These are phyloP conservation scores for Metschnikowia koreensis DNA, from an alignment of 805 yeast species.

Conservation along the genomic window DNA sequence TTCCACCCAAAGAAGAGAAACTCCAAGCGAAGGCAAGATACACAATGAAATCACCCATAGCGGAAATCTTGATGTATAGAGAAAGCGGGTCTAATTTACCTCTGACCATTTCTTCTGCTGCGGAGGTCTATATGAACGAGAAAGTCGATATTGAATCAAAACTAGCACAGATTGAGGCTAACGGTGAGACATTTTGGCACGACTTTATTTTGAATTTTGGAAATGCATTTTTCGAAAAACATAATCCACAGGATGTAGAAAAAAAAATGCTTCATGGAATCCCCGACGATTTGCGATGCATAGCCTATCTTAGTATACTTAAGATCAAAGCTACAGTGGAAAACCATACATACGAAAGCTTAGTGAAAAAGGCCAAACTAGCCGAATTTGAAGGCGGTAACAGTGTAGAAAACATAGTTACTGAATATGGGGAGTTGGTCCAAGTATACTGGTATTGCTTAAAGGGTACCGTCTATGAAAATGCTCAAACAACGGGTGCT, in stretches of 20 bases:
- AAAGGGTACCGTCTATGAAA: constrained; percentile 4
- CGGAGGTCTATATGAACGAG: constrained; percentile 12
- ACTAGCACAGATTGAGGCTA: constrained; percentile 1
- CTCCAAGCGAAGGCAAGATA: constrained; percentile 7
- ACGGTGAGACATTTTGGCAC: constrained; percentile 20
- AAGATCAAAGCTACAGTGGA: constrained; percentile 31
- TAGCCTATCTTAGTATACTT: constrained; percentile 33
- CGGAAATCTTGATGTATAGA: constrained; percentile 12
- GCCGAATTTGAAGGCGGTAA: constrained; percentile 4
- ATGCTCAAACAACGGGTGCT: background rate
- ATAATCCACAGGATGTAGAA: constrained; percentile 12
- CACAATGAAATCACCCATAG: constrained; percentile 8
- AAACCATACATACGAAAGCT: constrained; percentile 25
- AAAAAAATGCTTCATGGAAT: constrained; percentile 28
- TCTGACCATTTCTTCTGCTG: constrained; percentile 13
- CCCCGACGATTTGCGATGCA: constrained; percentile 28
- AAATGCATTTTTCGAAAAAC: constrained; percentile 12
- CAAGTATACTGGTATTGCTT: constrained; percentile 33
- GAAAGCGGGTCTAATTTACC: constrained; percentile 12
- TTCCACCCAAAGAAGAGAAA: constrained; percentile 12
- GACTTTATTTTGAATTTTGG: constrained; percentile 18
- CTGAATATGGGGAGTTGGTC: constrained; percentile 22
- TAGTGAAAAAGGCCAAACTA: constrained; percentile 27
- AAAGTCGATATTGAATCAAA: constrained; percentile 7
- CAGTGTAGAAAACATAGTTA: background rate